Conservation (phyloP, 2,329 filamentous ascomycete genomes). For the Aspergillus fumigatus region DNA sequence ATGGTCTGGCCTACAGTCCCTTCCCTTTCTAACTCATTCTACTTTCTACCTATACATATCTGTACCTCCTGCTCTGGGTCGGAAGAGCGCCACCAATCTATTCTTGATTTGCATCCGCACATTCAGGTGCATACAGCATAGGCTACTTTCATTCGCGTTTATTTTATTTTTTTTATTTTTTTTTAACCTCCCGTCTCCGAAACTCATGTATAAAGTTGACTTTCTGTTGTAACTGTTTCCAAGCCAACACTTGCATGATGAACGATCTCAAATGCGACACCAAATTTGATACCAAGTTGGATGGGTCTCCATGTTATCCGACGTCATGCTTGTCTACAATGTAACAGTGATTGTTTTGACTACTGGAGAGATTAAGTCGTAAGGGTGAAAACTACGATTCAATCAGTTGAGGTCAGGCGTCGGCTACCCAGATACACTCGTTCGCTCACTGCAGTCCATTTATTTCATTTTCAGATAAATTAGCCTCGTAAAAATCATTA, state of each 20-base stretch:
- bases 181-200: too few species aligned
- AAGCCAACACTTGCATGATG: background rate
- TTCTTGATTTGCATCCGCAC: background rate
- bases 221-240: background rate
- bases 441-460: slow-evolving; percentile 12
- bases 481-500: slow-evolving; percentile 10
- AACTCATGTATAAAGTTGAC: background rate
- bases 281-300: background rate
- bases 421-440: slow-evolving; percentile 1
- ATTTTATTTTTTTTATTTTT: too few species aligned
- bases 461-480: slow-evolving; percentile 9
- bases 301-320: background rate
- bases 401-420: background rate
- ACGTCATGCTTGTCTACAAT: background rate
- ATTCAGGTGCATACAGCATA: background rate
- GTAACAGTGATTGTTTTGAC: background rate
- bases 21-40: background rate
- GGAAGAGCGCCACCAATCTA: background rate
- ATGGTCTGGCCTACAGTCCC: background rate
- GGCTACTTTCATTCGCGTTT: background rate
- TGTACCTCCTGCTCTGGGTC: background rate
- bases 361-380: background rate
- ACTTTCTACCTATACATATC: background rate
- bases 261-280: background rate
- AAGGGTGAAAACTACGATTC: background rate